Evolutionary conservation across 1,284 basidiomycete genomes (phyloP).

Genomic region (Ustilago cynodontis): DNA sequence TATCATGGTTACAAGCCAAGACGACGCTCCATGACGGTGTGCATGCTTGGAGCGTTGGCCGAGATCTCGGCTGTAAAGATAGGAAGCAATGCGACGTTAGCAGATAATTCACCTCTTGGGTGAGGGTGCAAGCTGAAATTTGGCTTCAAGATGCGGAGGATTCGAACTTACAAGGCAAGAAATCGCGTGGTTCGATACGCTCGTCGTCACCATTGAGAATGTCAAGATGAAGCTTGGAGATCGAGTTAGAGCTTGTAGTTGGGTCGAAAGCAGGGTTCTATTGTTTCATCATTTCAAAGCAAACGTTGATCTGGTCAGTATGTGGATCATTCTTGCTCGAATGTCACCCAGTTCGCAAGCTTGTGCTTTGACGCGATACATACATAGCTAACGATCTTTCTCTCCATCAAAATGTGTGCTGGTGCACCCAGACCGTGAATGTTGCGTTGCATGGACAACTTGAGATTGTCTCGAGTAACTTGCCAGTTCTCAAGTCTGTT

Average conservation of each 20-base stretch:
- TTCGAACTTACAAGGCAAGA: constrained; percentile 64
- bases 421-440: constrained; percentile 88
- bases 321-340: too few species aligned
- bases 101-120: too few species aligned
- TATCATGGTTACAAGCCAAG: constrained; percentile 34
- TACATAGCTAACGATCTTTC: constrained; percentile 84
- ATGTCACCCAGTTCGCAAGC: too few species aligned
- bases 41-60: constrained; percentile 31
- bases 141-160: not conserved
- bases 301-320: not conserved
- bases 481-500: constrained; percentile 77
- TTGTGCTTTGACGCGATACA: too few species aligned
- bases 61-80: constrained; percentile 33
- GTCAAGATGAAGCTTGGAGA: constrained; percentile 65
- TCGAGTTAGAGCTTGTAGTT: constrained; percentile 29
- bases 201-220: constrained; percentile 68
- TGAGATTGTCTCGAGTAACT: constrained; percentile 87
- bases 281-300: not conserved
- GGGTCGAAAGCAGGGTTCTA: constrained; percentile 43
- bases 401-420: constrained; percentile 90
- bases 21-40: constrained; percentile 49
- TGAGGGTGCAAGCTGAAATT: too few species aligned
- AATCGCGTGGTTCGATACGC: constrained; percentile 63
- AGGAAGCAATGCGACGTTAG: too few species aligned
- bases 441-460: constrained; percentile 86